These are phyloP conservation scores for Daldinia grandis DNA, from an alignment of 495 filamentous ascomycete genomes.

Conservation along the genomic window DNA sequence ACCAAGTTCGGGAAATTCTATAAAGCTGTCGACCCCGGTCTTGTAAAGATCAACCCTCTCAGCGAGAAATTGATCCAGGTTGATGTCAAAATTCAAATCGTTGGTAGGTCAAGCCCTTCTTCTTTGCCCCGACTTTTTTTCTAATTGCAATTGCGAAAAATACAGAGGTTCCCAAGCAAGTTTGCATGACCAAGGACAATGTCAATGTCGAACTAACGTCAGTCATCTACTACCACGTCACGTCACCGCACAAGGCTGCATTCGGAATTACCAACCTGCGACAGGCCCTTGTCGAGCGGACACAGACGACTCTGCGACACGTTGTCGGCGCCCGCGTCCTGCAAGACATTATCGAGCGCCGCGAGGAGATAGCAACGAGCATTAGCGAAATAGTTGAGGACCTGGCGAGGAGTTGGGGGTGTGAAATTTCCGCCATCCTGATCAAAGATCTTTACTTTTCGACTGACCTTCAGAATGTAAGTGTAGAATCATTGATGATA, in stretches of 20 bases:
- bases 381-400: conserved; percentile 99
- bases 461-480: conserved; percentile 84
- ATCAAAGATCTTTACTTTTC: conserved; percentile 99
- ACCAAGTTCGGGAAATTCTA: conserved; percentile 97
- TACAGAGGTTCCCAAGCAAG: conserved; percentile 89
- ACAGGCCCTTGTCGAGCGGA: conserved; percentile 95
- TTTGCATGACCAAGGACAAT: conserved; percentile 99
- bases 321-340: conserved; percentile 96
- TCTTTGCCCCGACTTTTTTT: neutral
- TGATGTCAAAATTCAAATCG: conserved; percentile 99
- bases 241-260: conserved; percentile 92
- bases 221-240: conserved; percentile 99
- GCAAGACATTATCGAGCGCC: conserved; percentile 98
- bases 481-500: neutral
- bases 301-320: conserved; percentile 96
- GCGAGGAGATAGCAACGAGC: conserved; percentile 92
- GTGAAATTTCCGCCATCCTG: conserved; percentile 96
- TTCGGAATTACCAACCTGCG: conserved; percentile 96
- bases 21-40: conserved; percentile 93
- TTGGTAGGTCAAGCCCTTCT: conserved; percentile 60
- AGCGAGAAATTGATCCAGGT: conserved; percentile 89
- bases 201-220: conserved; percentile 92
- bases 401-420: conserved; percentile 92
- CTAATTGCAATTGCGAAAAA: conserved; percentile 6
- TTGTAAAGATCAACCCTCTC: conserved; percentile 98